Evolutionary conservation across 768 basidiomycete genomes (phyloP).

Genomic region (Inosperma sp.): DNA sequence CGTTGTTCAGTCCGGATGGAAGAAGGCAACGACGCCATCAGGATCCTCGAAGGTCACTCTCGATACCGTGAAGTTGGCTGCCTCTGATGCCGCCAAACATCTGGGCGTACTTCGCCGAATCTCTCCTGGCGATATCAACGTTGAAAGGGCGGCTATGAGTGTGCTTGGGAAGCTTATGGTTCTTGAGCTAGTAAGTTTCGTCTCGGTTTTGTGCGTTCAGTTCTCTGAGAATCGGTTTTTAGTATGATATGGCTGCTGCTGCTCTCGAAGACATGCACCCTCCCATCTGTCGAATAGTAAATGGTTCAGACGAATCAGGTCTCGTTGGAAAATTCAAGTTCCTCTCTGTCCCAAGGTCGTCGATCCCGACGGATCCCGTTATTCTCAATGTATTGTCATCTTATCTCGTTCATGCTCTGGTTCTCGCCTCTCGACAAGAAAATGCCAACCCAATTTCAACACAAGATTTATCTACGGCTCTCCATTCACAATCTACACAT

Average conservation of each 20-base stretch:
- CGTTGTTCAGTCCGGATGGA: conserved; percentile 59
- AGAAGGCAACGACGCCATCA: conserved; percentile 30
- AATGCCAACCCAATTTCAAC: conserved; percentile 6
- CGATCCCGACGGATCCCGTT: conserved; percentile 25
- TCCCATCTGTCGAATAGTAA: conserved; percentile 35
- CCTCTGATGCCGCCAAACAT: conserved; percentile 34
- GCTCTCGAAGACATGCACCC: conserved; percentile 45
- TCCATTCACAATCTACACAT: conserved; percentile 19
- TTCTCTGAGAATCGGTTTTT: conserved; percentile 3
- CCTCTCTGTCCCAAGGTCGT: conserved; percentile 43
- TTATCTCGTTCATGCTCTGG: conserved; percentile 54
- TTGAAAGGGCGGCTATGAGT: conserved; percentile 70
- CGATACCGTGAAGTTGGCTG: conserved; percentile 19
- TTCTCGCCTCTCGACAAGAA: conserved; percentile 16
- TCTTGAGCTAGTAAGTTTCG: conserved; percentile 64
- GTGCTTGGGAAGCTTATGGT: conserved; percentile 61
- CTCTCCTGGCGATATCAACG: conserved; percentile 48
- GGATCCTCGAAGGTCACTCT: conserved; percentile 29
- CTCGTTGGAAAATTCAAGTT: conserved; percentile 22
- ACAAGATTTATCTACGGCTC: conserved; percentile 18
- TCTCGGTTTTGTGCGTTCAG: neutral
- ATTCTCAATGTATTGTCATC: conserved; percentile 54
- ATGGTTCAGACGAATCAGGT: conserved; percentile 13
- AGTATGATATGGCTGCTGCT: conserved; percentile 52
- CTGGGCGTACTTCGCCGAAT: conserved; percentile 44